Base-by-base conservation (phyloP, 1,284 basidiomycete genomes). In the Ceratobasidium sp. region DNA sequence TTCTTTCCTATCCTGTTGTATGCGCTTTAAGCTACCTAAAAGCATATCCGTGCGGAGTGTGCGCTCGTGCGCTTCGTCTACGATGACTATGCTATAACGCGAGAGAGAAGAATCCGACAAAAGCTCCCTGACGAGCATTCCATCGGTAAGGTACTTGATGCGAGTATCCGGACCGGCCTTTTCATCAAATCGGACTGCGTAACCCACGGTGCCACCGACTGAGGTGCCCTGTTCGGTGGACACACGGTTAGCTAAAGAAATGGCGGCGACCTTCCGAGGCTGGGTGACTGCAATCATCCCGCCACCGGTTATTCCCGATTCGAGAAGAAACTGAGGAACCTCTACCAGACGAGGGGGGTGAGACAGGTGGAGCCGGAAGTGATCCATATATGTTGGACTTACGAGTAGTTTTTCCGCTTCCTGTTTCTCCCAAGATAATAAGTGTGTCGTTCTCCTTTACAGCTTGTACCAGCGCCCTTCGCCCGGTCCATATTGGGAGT, bases 381-480 rank as follows among this genome's bases (percentile, higher is more conserved):
- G n/a, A n/a, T n/a, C n/a, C n/a, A n/a, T n/a, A n/a, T n/a, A n/a
- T n/a, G n/a, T n/a, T 16, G 54, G 13, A 82, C 88, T 73, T 78
- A 93, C 92, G 95, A 54, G 96, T 99, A 0, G 96, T 98, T 81
- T 99, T 99, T 71, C 96, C 96, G 27, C 94, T 97, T 41, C 96
- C 97, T 0, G 96, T 99, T 79, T 99, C 96, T 62, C 95, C 96
- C 16, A 99, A 82, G 25, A 99, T 83, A 58, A 99, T 87, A 1
- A 91, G 90, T 2, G 97, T 93, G 76, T 97, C 91, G 77, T 96
- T 87, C 52, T 84, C 80, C 49, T 83, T 79, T 58, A 96, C 87
- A 75, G 88, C 86, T 66, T 87, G 82, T 30, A 95, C 78, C 30
- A 97, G 84, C 42, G 87, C 19, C 36, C 30, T 52, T 80, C 69